Evolutionary conservation across 1,139 yeast genomes (phyloP), one percentile per base, ranked within the genome.

Genomic region (Saccharomyces hybrid): DNA sequence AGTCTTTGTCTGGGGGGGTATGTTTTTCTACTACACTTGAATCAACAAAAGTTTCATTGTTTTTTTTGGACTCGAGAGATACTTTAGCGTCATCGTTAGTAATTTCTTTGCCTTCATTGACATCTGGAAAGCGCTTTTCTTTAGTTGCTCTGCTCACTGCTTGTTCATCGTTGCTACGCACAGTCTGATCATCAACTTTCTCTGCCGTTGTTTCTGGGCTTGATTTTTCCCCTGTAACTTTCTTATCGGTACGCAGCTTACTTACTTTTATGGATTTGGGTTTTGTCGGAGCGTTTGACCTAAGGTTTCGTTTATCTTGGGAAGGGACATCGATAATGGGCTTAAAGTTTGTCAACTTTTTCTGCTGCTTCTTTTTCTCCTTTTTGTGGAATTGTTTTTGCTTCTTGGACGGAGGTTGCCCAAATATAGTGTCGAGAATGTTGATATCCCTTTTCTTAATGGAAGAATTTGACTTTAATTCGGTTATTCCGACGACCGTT

Each of bases 401-500:
- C 29, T 32, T 53, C 48, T 46, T 46, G 9, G 48, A 27, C 23
- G 29, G 28, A 46, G 48, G 48, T 23, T 25, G 28, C n/a, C 62
- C 61, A 51, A 62, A 62, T n/a, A 62, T 62, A 14, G 60, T 58
- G 28, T 61, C 62, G 38, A 62, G 48, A 8, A 59, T 55, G 23
- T 54, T 50, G 28, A 58, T 58, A 49, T 61, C 61, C 29, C 47
- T 51, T 16, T 55, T 51, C 8, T 56, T 57, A 11, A 59, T 56
- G 7, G 59, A 53, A 9, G 44, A 53, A 38, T 38, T 38, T 16
- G 44, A 38, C 20, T 16, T 38, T 38, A 38, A 20, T 11, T 38
- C 20, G 5, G 44, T 11, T 8, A 20, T 16, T 38, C 20, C 44
- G 20, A 11, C 20, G 2, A 14, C 44, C 20, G 20, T 38, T 4